These are phyloP conservation scores for Amborella trichopoda DNA, from an alignment of 164 flowering plant genomes.

Conservation along the genomic window DNA sequence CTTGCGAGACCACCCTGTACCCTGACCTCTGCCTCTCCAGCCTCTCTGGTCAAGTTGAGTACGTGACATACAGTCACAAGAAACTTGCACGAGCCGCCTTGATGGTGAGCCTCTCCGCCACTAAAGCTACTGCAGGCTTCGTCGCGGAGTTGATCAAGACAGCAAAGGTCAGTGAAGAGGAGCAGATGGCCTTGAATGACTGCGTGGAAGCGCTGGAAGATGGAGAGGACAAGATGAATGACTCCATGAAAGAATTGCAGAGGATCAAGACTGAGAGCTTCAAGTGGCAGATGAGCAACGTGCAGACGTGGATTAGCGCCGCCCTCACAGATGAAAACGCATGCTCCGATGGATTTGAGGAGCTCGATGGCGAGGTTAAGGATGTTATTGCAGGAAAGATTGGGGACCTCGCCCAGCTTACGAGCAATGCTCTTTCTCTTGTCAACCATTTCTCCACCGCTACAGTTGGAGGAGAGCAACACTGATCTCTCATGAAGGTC, in stretches of 20 bases:
- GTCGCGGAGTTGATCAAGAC: background rate
- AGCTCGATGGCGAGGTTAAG: background rate
- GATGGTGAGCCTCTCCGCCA: background rate
- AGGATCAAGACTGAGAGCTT: slow-evolving; percentile 15
- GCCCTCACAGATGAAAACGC: slow-evolving; percentile 51
- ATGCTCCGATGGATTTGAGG: background rate
- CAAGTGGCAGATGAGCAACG: slow-evolving; percentile 57
- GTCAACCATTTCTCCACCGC: background rate
- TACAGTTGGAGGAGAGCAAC: no score
- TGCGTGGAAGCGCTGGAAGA: slow-evolving; percentile 46
- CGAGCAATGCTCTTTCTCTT: slow-evolving; percentile 1
- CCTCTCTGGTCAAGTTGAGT: background rate
- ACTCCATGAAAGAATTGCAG: slow-evolving; percentile 50
- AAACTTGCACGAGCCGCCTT: background rate
- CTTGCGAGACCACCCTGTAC: background rate
- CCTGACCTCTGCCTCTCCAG: background rate
- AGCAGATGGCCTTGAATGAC: slow-evolving; percentile 44
- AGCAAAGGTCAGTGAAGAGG: background rate
- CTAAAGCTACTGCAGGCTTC: background rate
- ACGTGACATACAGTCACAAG: background rate
- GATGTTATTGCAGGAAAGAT: background rate
- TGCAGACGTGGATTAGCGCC: slow-evolving; percentile 98
- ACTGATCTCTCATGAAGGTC: no score
- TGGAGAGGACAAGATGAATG: slow-evolving; percentile 59
- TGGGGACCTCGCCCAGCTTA: background rate